phyloP scores from a whole-genome alignment of 345 rosid genomes.

The Isatis tinctoria region DNA sequence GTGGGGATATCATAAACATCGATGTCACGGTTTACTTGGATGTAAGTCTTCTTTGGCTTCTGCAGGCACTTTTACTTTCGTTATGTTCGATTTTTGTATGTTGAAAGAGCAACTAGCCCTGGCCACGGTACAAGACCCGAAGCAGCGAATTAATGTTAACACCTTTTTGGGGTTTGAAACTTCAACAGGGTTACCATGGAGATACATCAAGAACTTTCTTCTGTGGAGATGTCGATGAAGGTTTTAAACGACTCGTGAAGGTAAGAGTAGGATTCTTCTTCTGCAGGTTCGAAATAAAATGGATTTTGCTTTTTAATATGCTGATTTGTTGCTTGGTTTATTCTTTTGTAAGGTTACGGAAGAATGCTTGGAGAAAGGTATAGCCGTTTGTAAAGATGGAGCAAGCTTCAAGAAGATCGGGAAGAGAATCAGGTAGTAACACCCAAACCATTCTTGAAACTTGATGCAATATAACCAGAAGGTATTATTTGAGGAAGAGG shows the following conservation, averaged over 20 bases:
- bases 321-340: neutral
- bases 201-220: constrained; percentile 92
- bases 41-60: constrained; percentile 39
- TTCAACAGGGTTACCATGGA: constrained; percentile 82
- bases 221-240: constrained; percentile 64
- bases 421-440: constrained; percentile 70
- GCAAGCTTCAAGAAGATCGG: constrained; percentile 89
- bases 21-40: constrained; percentile 92
- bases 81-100: neutral
- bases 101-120: neutral
- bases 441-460: neutral
- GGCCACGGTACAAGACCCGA: neutral
- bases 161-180: neutral
- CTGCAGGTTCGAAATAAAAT: neutral
- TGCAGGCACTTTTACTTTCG: constrained; percentile 21
- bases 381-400: constrained; percentile 90
- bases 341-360: constrained; percentile 60
- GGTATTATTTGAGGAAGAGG: neutral
- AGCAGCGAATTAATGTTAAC: neutral
- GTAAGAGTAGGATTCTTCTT: constrained; percentile 23
- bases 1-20: constrained; percentile 85
- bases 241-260: constrained; percentile 61
- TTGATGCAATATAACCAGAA: neutral
- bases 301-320: neutral
- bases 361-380: constrained; percentile 89